Conservation (phyloP, 305 asterid species). For the Fraxinus angustifolia region DNA sequence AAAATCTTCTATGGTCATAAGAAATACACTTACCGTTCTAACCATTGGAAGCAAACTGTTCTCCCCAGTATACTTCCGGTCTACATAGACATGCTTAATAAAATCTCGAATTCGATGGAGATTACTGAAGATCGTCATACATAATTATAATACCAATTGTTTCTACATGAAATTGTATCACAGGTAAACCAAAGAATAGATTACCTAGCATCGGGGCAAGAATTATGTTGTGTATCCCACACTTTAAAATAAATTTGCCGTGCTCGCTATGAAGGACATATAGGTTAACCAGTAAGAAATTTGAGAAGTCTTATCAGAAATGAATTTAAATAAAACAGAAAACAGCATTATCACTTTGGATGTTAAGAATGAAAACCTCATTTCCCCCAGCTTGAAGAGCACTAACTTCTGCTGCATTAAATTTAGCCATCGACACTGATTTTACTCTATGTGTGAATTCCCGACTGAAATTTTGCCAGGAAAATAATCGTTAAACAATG, state of each 20-base stretch:
- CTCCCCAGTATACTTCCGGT: conserved; percentile 61
- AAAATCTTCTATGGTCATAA: background rate
- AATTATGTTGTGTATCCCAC: conserved; percentile 66
- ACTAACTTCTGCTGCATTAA: conserved; percentile 64
- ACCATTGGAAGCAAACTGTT: conserved; percentile 29
- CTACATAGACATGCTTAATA: conserved; percentile 60
- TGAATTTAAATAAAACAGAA: background rate
- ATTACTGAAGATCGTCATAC: conserved; percentile 48
- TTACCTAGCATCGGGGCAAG: conserved; percentile 68
- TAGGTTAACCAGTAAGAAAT: background rate
- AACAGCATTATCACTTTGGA: background rate
- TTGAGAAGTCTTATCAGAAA: background rate
- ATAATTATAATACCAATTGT: conserved; percentile 8
- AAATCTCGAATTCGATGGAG: conserved; percentile 67
- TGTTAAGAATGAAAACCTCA: conserved; percentile 44
- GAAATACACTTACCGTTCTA: conserved; percentile 43
- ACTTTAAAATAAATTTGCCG: conserved; percentile 64
- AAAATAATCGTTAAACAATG: background rate
- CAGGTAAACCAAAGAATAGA: background rate
- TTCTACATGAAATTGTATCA: background rate
- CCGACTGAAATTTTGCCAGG: conserved; percentile 50
- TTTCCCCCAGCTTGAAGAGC: conserved; percentile 90
- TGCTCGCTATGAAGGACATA: conserved; percentile 50
- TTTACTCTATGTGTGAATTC: conserved; percentile 88
- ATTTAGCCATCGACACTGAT: conserved; percentile 88